Evolutionary conservation across 1,139 yeast species (phyloP).

Genomic region (Geotrichum candidum): DNA sequence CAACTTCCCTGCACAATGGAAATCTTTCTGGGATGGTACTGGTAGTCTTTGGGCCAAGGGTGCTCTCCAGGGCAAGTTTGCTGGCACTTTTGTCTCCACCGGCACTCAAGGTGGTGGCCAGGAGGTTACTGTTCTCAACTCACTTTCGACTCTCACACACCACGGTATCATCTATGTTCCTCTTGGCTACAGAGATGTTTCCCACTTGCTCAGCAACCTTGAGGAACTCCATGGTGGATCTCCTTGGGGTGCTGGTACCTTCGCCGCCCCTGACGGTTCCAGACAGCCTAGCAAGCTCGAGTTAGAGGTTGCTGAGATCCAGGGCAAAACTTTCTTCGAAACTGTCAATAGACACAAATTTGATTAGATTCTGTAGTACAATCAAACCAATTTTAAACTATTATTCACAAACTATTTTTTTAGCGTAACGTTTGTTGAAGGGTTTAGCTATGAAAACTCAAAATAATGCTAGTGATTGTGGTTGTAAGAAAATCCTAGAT

Average conservation of each 20-base stretch:
- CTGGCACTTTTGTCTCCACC: conserved; percentile 65
- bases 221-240: conserved; percentile 70
- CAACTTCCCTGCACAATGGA: conserved; percentile 68
- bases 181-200: conserved; percentile 54
- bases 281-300: conserved; percentile 59
- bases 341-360: not conserved
- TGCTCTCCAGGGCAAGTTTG: conserved; percentile 61
- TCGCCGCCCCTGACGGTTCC: conserved; percentile 66
- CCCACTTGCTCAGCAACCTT: conserved; percentile 50
- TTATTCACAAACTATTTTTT: too few relatives aligned
- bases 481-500: too few relatives aligned
- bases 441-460: too few relatives aligned
- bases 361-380: too few relatives aligned
- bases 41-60: conserved; percentile 75
- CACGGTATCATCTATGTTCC: conserved; percentile 20
- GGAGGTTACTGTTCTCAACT: conserved; percentile 57
- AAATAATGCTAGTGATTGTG: too few relatives aligned
- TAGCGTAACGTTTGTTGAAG: too few relatives aligned
- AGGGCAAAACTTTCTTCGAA: conserved; percentile 53
- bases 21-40: conserved; percentile 67
- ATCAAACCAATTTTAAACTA: too few relatives aligned
- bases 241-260: conserved; percentile 36
- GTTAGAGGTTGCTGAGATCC: conserved; percentile 51
- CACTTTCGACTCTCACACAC: conserved; percentile 55
- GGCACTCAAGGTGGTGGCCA: conserved; percentile 79